Base-by-base conservation (phyloP, 805 yeast species). In the Wickerhamomyces rabaulensis region DNA sequence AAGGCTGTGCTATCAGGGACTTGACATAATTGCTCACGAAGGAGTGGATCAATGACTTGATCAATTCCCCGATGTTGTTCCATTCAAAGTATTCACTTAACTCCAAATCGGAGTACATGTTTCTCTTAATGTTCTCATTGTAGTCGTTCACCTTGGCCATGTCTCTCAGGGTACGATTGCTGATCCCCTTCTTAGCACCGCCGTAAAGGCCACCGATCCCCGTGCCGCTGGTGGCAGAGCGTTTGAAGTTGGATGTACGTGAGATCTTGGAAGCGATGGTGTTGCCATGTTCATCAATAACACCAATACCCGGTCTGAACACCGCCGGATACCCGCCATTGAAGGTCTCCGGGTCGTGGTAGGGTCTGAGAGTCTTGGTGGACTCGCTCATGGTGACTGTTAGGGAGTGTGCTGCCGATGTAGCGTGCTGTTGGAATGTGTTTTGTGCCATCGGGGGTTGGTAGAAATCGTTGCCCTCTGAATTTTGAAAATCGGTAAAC, bases 1-100 rank as follows among this genome's bases (percentile, higher is more conserved):
- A 83, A 2, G 99, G 98, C 65, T 94, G 97, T 17, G 87, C 77
- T 9, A 87, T 61, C 27, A 89, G 63, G 40, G 83, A 79, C 49
- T 80, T 81, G 45, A 80, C 64, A 67, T 94, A 92, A 52, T 82
- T 84, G 52, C 79, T 79, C 43, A 82, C 57, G 50, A 88, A 79
- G 40, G 85, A 79, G 60, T 75, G 71, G 21, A 80, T 64, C 49
- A 89, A 70, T 37, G 81, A 78, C 44, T 74, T 70, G 6, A 82
- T 52, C 29, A 84, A 61, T 51, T 80, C 87, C 44, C 71, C 71
- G 56, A 86, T 64, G 58, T 81, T 80, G 52, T 69, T 69, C 51
- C 72, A 55, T 55, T 84, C 88, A 49, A 85, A 73, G 53, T 83
- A 79, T 61, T 85, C 92, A 45, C 67, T 72, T 60, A 84, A 73